These are phyloP conservation scores for Lachnellula suecica DNA, from an alignment of 2,329 filamentous ascomycete species.

Conservation along the genomic window DNA sequence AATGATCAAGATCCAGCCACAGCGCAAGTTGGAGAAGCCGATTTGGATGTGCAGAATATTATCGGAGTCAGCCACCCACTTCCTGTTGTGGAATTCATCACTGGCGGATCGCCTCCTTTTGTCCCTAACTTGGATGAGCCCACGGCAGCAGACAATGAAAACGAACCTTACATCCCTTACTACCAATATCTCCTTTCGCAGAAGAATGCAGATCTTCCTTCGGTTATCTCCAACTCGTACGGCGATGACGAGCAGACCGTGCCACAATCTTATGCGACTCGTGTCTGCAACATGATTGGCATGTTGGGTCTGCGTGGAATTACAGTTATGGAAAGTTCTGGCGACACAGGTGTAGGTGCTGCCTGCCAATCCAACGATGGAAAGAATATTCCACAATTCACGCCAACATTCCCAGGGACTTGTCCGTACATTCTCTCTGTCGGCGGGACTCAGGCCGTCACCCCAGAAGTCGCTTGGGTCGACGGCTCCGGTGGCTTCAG, in stretches of 20 bases:
- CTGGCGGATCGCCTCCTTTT: slow-evolving; percentile 54
- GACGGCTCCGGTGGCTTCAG: slow-evolving; percentile 55
- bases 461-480: slow-evolving; percentile 39
- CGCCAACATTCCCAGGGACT: slow-evolving; percentile 52
- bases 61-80: slow-evolving; percentile 52
- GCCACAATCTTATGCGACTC: slow-evolving; percentile 48
- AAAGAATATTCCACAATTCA: slow-evolving; percentile 50
- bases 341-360: slow-evolving; percentile 49
- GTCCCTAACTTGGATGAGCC: slow-evolving; percentile 40
- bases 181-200: slow-evolving; percentile 51
- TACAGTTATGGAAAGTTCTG: slow-evolving; percentile 49
- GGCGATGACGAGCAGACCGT: slow-evolving; percentile 58
- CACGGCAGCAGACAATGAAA: slow-evolving; percentile 35
- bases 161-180: slow-evolving; percentile 59
- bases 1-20: slow-evolving; percentile 38
- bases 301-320: slow-evolving; percentile 53
- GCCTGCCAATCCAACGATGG: slow-evolving; percentile 55
- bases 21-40: slow-evolving; percentile 16
- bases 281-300: slow-evolving; percentile 53
- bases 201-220: slow-evolving; percentile 43
- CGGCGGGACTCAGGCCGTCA: slow-evolving; percentile 23
- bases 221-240: slow-evolving; percentile 58
- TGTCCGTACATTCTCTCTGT: slow-evolving; percentile 35
- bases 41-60: slow-evolving; percentile 52
- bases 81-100: slow-evolving; percentile 53